These are phyloP conservation scores for Malus orientalis DNA, from an alignment of 306 rosid genomes.

Conservation along the genomic window DNA sequence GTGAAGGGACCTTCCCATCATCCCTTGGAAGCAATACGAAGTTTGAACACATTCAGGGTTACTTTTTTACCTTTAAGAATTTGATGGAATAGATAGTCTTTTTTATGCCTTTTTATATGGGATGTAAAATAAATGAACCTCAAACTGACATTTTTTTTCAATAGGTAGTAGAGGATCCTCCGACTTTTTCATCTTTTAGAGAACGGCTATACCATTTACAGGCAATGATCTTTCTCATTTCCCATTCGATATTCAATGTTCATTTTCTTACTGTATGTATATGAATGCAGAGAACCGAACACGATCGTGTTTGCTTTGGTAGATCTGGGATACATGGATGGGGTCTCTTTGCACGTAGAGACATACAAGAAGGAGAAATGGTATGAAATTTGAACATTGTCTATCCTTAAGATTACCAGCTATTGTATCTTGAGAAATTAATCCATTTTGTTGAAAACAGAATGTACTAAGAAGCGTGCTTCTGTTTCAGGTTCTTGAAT, in stretches of 20 bases:
- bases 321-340: slow-evolving; percentile 99
- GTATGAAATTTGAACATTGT: slow-evolving; percentile 27
- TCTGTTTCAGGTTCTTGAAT: slow-evolving; percentile 83
- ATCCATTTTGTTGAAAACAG: neutral
- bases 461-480: slow-evolving; percentile 8
- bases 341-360: slow-evolving; percentile 95
- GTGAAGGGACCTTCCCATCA: slow-evolving; percentile 77
- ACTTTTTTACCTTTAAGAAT: slow-evolving; percentile 11
- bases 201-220: slow-evolving; percentile 86
- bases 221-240: slow-evolving; percentile 40
- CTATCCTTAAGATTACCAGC: neutral
- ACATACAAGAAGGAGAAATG: slow-evolving; percentile 99
- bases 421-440: neutral
- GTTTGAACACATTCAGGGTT: slow-evolving; percentile 63
- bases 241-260: slow-evolving; percentile 4
- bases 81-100: neutral
- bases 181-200: slow-evolving; percentile 75
- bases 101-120: neutral
- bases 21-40: slow-evolving; percentile 50
- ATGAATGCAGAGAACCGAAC: slow-evolving; percentile 77
- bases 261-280: slow-evolving; percentile 24
- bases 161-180: slow-evolving; percentile 62
- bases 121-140: neutral
- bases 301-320: slow-evolving; percentile 90
- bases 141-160: slow-evolving; percentile 8